Evolutionary conservation across 257 asterid species (phyloP).

Genomic region (Solanum habrochaites): DNA sequence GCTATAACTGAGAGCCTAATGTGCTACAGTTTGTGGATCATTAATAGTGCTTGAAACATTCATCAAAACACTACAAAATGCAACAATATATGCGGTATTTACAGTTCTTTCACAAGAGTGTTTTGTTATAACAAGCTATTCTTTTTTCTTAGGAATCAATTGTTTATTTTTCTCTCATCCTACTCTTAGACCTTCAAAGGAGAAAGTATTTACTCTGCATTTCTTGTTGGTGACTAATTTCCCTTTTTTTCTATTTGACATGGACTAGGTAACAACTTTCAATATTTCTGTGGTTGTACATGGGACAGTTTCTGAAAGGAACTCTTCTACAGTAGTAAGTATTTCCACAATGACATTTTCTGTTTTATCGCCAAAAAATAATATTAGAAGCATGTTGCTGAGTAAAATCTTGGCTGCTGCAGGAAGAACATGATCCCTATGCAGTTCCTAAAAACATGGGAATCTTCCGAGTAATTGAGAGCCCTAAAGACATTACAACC

Average conservation of each 20-base stretch:
- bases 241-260: background rate
- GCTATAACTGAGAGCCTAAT: background rate
- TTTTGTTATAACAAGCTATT: background rate
- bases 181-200: background rate
- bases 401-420: constrained; percentile 9
- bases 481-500: constrained; percentile 74
- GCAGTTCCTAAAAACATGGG: constrained; percentile 68
- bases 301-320: constrained; percentile 69
- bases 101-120: background rate
- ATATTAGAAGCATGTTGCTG: background rate
- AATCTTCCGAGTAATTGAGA: constrained; percentile 55
- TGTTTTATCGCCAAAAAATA: background rate
- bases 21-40: background rate
- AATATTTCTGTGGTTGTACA: constrained; percentile 79
- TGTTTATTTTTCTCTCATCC: background rate
- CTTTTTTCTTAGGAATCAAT: background rate
- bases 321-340: constrained; percentile 47
- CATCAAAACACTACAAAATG: background rate
- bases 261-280: constrained; percentile 46
- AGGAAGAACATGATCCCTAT: constrained; percentile 71
- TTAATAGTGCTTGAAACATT: background rate
- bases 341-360: background rate
- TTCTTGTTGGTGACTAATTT: background rate
- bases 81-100: background rate
- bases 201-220: background rate